These are phyloP conservation scores for Dactylellina leptospora DNA, from an alignment of 2,329 filamentous ascomycete genomes.

Conservation along the genomic window DNA sequence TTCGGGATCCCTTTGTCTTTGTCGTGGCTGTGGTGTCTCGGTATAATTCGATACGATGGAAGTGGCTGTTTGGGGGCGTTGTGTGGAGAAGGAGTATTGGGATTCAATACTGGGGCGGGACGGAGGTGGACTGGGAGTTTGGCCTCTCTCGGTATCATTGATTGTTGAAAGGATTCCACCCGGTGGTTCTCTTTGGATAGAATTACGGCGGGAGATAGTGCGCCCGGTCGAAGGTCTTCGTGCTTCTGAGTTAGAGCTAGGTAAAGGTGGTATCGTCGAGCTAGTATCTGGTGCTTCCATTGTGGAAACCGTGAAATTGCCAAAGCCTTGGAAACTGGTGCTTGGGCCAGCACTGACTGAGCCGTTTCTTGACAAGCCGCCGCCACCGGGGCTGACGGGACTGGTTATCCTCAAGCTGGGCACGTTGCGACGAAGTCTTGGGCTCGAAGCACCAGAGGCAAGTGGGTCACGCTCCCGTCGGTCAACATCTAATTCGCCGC, in stretches of 20 bases:
- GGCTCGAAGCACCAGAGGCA: conserved; percentile 49
- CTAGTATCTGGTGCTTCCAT: neutral
- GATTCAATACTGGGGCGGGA: conserved; percentile 19
- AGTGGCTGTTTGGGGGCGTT: conserved; percentile 5
- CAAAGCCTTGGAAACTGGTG: conserved; percentile 39
- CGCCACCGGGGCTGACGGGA: conserved; percentile 40
- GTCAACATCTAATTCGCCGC: conserved; percentile 44
- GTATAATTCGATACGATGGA: conserved; percentile 10
- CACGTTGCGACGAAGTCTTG: conserved; percentile 43
- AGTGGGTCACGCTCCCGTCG: conserved; percentile 49
- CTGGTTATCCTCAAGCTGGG: conserved; percentile 48
- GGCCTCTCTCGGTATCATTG: conserved; percentile 21
- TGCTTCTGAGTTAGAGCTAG: conserved; percentile 1
- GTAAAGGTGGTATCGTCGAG: conserved; percentile 2
- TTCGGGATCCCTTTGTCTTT: conserved; percentile 37
- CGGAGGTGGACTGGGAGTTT: conserved; percentile 14
- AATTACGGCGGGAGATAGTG: conserved; percentile 40
- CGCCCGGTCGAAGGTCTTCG: conserved; percentile 30
- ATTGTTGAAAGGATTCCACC: conserved; percentile 41
- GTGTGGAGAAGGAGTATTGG: conserved; percentile 11
- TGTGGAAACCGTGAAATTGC: conserved; percentile 3
- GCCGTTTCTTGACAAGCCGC: conserved; percentile 42
- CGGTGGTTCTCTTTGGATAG: conserved; percentile 42
- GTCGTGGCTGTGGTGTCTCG: conserved; percentile 4
- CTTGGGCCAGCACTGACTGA: conserved; percentile 46